A percentile compares a stretch with the other conserved stretches of the same genome.
Conservation (phyloP, 495 filamentous ascomycete genomes). For the Cladorrhinum samala region DNA sequence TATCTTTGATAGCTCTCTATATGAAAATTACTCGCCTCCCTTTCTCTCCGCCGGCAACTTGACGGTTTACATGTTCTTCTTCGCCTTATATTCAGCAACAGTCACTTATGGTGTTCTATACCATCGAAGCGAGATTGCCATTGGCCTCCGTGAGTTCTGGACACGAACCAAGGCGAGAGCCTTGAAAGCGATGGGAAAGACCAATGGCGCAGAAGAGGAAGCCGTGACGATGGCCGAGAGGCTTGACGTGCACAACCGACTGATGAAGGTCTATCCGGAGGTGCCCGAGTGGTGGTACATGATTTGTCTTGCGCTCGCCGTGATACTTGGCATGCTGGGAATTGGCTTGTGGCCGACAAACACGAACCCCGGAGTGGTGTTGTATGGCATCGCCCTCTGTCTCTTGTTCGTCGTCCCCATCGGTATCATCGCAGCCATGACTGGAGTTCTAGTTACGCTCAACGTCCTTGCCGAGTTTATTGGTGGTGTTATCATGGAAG, state of each 20-base stretch:
- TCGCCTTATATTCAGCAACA: slow-evolving; percentile 35
- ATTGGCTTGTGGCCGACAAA: slow-evolving; percentile 36
- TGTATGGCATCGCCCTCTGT: slow-evolving; percentile 39
- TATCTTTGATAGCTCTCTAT: slow-evolving; percentile 31
- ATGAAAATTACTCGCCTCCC: slow-evolving; percentile 35
- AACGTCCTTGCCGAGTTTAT: slow-evolving; percentile 43
- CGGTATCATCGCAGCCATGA: slow-evolving; percentile 39
- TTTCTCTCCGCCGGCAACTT: slow-evolving; percentile 33
- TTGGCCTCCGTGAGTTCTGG: slow-evolving; percentile 29
- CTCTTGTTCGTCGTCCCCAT: slow-evolving; percentile 38
- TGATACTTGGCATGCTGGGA: slow-evolving; percentile 31
- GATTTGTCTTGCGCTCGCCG: slow-evolving; percentile 25
- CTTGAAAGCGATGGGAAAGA: slow-evolving; percentile 1
- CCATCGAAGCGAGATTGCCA: slow-evolving; percentile 34
- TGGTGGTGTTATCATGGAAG: slow-evolving; percentile 35
- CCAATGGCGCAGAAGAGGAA: slow-evolving; percentile 2
- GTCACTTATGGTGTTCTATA: slow-evolving; percentile 34
- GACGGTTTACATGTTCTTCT: slow-evolving; percentile 34
- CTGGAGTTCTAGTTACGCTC: slow-evolving; percentile 36
- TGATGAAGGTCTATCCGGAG: slow-evolving; percentile 36
- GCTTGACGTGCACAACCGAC: slow-evolving; percentile 32
- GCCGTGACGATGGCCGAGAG: slow-evolving; percentile 21
- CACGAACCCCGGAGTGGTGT: slow-evolving; percentile 35
- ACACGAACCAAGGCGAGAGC: slow-evolving; percentile 20
- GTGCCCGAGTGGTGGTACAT: slow-evolving; percentile 42